These are phyloP conservation scores for Picea sitchensis DNA, from an alignment of 75 land plant genomes.

Conservation along the genomic window DNA sequence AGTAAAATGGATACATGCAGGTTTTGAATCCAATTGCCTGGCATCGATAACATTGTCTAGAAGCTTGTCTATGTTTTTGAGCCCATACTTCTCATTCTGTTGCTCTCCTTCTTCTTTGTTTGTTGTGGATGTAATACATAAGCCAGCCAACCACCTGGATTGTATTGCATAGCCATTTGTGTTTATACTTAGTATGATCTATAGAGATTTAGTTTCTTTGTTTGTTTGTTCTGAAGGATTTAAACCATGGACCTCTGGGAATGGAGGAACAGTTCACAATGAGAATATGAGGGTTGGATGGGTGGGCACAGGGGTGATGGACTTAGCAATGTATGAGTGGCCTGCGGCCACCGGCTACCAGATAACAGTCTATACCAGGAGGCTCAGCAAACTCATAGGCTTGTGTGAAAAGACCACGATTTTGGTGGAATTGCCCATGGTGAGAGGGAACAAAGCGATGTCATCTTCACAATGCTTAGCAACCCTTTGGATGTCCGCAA, in stretches of 20 bases:
- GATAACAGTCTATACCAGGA: conserved; percentile 75
- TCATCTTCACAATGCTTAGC: conserved; percentile 80
- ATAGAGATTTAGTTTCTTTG: too few species aligned
- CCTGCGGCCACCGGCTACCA: conserved; percentile 64
- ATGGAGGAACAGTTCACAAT: conserved; percentile 8
- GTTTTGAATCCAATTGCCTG: too few species aligned
- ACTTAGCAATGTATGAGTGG: conserved; percentile 80
- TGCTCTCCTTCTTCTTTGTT: too few species aligned
- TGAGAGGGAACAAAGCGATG: conserved; percentile 54
- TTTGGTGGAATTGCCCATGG: conserved; percentile 49
- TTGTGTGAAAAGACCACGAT: conserved; percentile 55
- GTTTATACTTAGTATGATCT: too few species aligned
- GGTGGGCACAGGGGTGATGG: conserved; percentile 95
- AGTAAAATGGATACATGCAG: too few species aligned
- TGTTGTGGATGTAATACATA: too few species aligned
- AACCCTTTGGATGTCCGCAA: conserved; percentile 78
- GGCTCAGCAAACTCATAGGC: conserved; percentile 53
- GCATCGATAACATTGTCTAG: too few species aligned
- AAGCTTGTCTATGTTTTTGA: too few species aligned
- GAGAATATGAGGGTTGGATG: conserved; percentile 57
- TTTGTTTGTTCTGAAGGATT: not conserved
- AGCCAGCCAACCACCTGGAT: too few species aligned
- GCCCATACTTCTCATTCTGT: too few species aligned
- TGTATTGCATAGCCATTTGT: too few species aligned
- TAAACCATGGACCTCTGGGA: not conserved